Evolutionary conservation across 73 alveolate genomes (phyloP).

Genomic region (Tetrahymena borealis): DNA sequence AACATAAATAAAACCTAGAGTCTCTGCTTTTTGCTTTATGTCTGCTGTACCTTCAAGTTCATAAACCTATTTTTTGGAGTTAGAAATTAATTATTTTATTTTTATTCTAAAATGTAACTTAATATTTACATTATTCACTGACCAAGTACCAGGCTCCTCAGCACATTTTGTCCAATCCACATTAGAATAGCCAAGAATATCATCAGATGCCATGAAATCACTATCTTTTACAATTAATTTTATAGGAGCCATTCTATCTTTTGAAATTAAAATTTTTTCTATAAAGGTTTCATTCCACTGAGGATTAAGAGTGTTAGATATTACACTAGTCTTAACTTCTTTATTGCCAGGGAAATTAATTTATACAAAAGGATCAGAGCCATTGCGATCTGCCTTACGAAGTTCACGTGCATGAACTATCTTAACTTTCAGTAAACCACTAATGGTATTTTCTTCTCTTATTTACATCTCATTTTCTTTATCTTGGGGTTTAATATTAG

Average conservation of each 20-base stretch:
- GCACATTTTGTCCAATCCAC: slow-evolving; percentile 16
- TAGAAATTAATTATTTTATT: not conserved
- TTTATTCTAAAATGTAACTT: not conserved
- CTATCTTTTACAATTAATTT: slow-evolving; percentile 24
- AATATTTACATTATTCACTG: slow-evolving; percentile 22
- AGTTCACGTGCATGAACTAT: slow-evolving; percentile 34
- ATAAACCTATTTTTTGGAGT: not conserved
- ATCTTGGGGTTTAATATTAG: slow-evolving; percentile 23
- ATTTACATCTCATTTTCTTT: slow-evolving; percentile 3
- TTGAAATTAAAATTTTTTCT: not conserved
- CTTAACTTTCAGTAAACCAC: slow-evolving; percentile 1
- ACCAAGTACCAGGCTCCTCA: slow-evolving; percentile 33
- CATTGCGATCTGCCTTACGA: not conserved
- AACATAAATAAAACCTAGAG: slow-evolving; percentile 19
- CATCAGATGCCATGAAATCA: slow-evolving; percentile 3
- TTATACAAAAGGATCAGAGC: slow-evolving; percentile 25
- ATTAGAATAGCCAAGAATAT: slow-evolving; percentile 10
- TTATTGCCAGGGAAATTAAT: slow-evolving; percentile 13
- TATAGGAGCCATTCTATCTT: slow-evolving; percentile 14
- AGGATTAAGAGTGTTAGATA: slow-evolving; percentile 16
- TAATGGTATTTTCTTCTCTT: slow-evolving; percentile 13
- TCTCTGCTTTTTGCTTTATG: slow-evolving; percentile 4
- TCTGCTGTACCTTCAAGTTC: slow-evolving; percentile 2
- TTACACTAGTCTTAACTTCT: slow-evolving; percentile 27
- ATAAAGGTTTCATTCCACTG: not conserved